phyloP scores from a whole-genome alignment of 345 rosid genomes.

The Litchi chinensis region DNA sequence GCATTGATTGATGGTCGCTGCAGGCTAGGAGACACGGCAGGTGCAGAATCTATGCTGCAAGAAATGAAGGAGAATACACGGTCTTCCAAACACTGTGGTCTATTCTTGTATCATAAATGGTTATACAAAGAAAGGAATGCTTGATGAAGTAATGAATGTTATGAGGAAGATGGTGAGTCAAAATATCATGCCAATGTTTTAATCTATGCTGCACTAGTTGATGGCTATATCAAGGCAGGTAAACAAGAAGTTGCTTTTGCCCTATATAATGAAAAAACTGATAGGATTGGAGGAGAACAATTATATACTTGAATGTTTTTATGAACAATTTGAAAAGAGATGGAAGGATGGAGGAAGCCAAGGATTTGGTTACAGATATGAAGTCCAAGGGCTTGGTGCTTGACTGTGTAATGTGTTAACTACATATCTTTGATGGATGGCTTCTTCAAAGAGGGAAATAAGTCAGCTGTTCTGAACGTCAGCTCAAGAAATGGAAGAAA shows the following conservation, averaged over 20 bases:
- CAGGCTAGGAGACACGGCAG: constrained; percentile 67
- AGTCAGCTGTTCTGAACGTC: constrained; percentile 64
- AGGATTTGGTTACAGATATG: constrained; percentile 49
- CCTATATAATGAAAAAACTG: constrained; percentile 61
- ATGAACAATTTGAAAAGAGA: constrained; percentile 69
- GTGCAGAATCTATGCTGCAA: constrained; percentile 47
- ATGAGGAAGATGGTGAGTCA: constrained; percentile 58
- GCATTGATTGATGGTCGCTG: constrained; percentile 72
- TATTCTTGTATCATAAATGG: constrained; percentile 75
- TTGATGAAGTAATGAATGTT: constrained; percentile 55
- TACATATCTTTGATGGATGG: constrained; percentile 93
- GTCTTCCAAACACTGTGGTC: constrained; percentile 57
- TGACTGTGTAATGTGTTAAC: constrained; percentile 53
- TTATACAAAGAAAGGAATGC: constrained; percentile 72
- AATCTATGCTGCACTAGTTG: constrained; percentile 63
- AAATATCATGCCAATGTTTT: constrained; percentile 53
- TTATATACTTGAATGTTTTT: constrained; percentile 59
- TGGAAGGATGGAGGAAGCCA: constrained; percentile 57
- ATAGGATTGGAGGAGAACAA: constrained; percentile 61
- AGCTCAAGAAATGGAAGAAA: constrained; percentile 73
- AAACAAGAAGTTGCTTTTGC: constrained; percentile 51
- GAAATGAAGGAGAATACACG: constrained; percentile 62
- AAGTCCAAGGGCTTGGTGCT: constrained; percentile 56
- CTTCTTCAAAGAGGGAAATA: constrained; percentile 73
- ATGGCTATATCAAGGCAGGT: constrained; percentile 74